phyloP scores from a whole-genome alignment of 2,329 filamentous ascomycete species.

The Ambrosiella xylebori region DNA sequence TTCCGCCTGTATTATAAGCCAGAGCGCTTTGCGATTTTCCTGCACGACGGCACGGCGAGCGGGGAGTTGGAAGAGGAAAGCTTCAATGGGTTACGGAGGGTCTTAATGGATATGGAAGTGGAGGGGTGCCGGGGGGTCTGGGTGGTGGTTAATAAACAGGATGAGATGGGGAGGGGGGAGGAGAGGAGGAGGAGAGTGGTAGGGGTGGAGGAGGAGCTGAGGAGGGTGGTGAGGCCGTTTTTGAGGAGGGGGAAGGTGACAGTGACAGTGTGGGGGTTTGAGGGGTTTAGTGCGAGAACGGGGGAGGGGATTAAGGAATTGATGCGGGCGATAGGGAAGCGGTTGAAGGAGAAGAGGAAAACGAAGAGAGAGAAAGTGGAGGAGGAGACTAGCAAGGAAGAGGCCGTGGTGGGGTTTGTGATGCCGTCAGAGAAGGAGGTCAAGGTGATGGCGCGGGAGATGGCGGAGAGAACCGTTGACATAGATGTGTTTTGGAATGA shows the following conservation, averaged over 20 bases:
- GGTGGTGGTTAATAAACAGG: constrained; percentile 5
- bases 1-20: not conserved
- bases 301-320: not conserved
- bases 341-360: not conserved
- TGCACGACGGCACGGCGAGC: not conserved
- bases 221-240: not conserved
- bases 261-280: not conserved
- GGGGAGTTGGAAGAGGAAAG: not conserved
- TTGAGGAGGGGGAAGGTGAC: not conserved
- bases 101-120: not conserved
- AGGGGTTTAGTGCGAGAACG: not conserved
- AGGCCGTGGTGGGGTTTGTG: not conserved
- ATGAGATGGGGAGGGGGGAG: not conserved
- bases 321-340: not conserved
- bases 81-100: not conserved
- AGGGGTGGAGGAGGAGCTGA: not conserved
- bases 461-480: not conserved
- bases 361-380: not conserved
- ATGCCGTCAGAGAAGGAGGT: not conserved
- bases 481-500: not conserved
- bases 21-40: constrained; percentile 1
- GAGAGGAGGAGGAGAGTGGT: not conserved
- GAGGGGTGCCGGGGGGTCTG: not conserved
- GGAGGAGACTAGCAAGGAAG: not conserved
- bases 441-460: not conserved